These are phyloP conservation scores for Candida buenavistaensis DNA, from an alignment of 1,139 yeast genomes.

Conservation along the genomic window DNA sequence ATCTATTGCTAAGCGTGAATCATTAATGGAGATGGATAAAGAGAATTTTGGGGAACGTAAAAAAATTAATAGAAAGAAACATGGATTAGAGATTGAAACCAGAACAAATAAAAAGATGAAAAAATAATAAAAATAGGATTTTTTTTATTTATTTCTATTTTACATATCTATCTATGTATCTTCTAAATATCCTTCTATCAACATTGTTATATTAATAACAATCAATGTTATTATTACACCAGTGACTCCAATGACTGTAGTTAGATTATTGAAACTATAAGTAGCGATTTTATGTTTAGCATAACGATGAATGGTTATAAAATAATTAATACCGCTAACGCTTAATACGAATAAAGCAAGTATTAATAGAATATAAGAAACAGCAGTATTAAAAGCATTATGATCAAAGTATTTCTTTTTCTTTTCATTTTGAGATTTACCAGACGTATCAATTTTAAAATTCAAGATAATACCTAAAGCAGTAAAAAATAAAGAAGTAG, in stretches of 20 bases:
- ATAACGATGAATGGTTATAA: constrained; percentile 46
- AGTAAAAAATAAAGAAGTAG: constrained; percentile 49
- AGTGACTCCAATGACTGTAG: constrained; percentile 40
- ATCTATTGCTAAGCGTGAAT: constrained; percentile 84
- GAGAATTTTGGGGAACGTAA: constrained; percentile 82
- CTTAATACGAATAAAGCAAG: constrained; percentile 42
- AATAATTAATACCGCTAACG: constrained; percentile 46
- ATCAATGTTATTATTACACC: constrained; percentile 40
- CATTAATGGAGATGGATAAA: constrained; percentile 89
- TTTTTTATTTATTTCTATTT: neutral
- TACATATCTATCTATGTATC: constrained; percentile 1
- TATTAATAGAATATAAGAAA: constrained; percentile 39
- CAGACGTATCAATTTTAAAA: constrained; percentile 43
- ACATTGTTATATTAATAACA: constrained; percentile 43
- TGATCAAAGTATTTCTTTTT: constrained; percentile 11
- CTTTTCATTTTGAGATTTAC: constrained; percentile 7
- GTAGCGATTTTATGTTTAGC: constrained; percentile 44
- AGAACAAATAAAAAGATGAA: constrained; percentile 8
- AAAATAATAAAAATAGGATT: constrained; percentile 2
- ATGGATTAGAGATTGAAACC: constrained; percentile 15
- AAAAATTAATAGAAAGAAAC: constrained; percentile 53
- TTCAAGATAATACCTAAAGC: constrained; percentile 55
- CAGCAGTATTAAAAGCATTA: constrained; percentile 28
- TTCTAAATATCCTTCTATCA: constrained; percentile 34
- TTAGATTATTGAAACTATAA: constrained; percentile 35